Percentiles rank a stretch among this genome's conserved stretches.
Conservation (phyloP, 495 filamentous ascomycete genomes). For the Aspergillus bertholletiae region DNA sequence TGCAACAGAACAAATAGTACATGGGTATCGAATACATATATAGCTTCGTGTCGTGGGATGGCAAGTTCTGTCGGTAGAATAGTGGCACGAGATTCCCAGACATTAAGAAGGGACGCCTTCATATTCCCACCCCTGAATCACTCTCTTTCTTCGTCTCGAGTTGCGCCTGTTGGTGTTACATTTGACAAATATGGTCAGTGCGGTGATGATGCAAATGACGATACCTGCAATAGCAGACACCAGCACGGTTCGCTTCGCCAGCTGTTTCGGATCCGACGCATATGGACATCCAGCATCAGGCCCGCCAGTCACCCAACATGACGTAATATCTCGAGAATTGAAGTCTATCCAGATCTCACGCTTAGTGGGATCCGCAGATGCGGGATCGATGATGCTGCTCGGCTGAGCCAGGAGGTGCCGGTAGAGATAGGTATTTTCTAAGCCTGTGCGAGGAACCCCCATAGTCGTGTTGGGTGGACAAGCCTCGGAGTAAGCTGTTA, state of each 20-base stretch:
- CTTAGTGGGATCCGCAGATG: constrained; percentile 18
- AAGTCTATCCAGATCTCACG: constrained; percentile 54
- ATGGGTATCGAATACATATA: not conserved
- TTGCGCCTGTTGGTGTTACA: constrained; percentile 57
- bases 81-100: not conserved
- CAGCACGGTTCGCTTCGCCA: constrained; percentile 46
- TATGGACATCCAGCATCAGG: constrained; percentile 55
- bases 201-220: constrained; percentile 55
- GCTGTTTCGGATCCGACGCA: constrained; percentile 27
- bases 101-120: constrained; percentile 58
- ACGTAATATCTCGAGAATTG: constrained; percentile 50
- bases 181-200: constrained; percentile 61
- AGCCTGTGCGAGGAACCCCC: constrained; percentile 52
- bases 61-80: not conserved
- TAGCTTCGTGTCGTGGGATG: not conserved
- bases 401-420: constrained; percentile 24
- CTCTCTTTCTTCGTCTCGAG: constrained; percentile 46
- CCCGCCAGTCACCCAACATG: constrained; percentile 58
- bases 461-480: constrained; percentile 43
- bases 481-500: constrained; percentile 24
- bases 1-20: no score
- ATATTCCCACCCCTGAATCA: constrained; percentile 60
- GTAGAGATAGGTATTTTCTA: constrained; percentile 59
- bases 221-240: constrained; percentile 58
- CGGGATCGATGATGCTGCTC: constrained; percentile 20